phyloP scores from a whole-genome alignment of 768 basidiomycete species.

The Tylopilus sp. region DNA sequence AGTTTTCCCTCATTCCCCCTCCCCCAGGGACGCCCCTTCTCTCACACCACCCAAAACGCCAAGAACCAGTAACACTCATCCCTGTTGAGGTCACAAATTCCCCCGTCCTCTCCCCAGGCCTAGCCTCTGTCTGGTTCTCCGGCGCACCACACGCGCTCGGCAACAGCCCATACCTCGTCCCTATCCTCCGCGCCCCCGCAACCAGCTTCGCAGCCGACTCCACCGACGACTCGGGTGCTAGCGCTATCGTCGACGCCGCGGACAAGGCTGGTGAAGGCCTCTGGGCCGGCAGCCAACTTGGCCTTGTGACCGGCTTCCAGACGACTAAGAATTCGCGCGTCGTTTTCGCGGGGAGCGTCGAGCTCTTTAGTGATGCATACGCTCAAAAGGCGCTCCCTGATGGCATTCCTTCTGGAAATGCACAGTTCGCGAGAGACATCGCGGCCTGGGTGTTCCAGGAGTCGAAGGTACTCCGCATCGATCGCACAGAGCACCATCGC shows the following conservation, averaged over 20 bases:
- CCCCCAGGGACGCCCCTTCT: conserved; percentile 80
- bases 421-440: conserved; percentile 68
- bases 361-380: conserved; percentile 75
- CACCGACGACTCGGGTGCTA: conserved; percentile 50
- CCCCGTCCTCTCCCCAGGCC: conserved; percentile 45
- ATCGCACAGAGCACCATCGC: conserved; percentile 68
- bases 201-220: conserved; percentile 77
- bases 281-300: conserved; percentile 77
- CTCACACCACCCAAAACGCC: conserved; percentile 79
- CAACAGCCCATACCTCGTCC: conserved; percentile 75
- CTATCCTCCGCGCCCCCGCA: conserved; percentile 73
- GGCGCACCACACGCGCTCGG: conserved; percentile 64
- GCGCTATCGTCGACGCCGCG: conserved; percentile 64
- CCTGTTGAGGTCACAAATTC: conserved; percentile 53
- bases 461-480: conserved; percentile 73
- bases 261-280: conserved; percentile 76
- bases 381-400: conserved; percentile 60
- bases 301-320: conserved; percentile 88
- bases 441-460: conserved; percentile 92
- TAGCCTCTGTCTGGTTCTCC: conserved; percentile 70
- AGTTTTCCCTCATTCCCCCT: conserved; percentile 88
- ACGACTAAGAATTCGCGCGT: conserved; percentile 71
- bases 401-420: conserved; percentile 69
- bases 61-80: conserved; percentile 60
- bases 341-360: conserved; percentile 78